Evolutionary conservation across 2,329 filamentous ascomycete genomes (phyloP).

Genomic region (Phyllosticta citribraziliensis): DNA sequence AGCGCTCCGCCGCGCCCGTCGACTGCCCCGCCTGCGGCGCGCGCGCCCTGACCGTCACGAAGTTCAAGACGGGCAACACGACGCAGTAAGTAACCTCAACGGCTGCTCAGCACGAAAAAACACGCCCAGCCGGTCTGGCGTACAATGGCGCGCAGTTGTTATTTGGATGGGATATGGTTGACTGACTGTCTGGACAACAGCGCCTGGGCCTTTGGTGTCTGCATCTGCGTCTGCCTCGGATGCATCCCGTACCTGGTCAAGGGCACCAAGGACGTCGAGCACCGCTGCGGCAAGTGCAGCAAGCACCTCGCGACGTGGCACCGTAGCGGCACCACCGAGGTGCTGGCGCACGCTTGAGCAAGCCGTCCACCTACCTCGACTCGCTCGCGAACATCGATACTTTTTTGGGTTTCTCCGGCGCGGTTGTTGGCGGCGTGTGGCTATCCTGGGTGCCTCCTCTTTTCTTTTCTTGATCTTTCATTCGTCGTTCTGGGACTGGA

Average conservation of each 20-base stretch:
- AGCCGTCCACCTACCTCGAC: background rate
- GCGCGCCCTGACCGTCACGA: conserved; percentile 28
- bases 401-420: no score
- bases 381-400: no score
- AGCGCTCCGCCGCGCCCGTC: conserved; percentile 30
- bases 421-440: no score
- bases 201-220: conserved; percentile 37
- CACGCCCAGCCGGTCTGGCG: background rate
- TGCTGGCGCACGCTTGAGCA: conserved; percentile 30
- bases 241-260: conserved; percentile 42
- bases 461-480: no score
- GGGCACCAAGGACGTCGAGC: conserved; percentile 39
- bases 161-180: background rate
- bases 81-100: conserved; percentile 29
- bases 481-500: no score
- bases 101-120: background rate
- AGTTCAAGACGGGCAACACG: conserved; percentile 28
- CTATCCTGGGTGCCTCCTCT: no score
- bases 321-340: conserved; percentile 37
- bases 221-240: conserved; percentile 34
- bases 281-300: conserved; percentile 39
- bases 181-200: conserved; percentile 17
- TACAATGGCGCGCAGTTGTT: background rate
- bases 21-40: conserved; percentile 40
- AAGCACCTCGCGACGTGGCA: conserved; percentile 39